Percentiles rank a stretch among this genome's conserved stretches.
These are phyloP conservation scores for Protomyces gravidus DNA, from an alignment of 1,139 yeast species.

Conservation along the genomic window DNA sequence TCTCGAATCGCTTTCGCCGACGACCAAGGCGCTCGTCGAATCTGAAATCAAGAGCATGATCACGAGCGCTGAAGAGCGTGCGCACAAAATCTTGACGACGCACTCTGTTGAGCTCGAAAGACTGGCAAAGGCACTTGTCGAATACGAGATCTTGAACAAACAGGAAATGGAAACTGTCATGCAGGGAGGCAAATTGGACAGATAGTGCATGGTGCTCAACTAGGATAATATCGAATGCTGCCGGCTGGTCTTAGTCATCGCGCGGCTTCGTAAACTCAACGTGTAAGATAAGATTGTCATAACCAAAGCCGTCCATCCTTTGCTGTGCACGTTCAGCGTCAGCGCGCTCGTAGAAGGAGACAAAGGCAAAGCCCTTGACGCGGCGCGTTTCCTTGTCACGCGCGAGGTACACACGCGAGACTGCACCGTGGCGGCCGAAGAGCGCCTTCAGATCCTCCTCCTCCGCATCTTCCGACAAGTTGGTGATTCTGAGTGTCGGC, in stretches of 20 bases:
- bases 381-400: slow-evolving; percentile 91
- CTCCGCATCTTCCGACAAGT: slow-evolving; percentile 78
- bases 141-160: slow-evolving; percentile 88
- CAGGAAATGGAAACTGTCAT: slow-evolving; percentile 87
- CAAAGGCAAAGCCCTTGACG: slow-evolving; percentile 96
- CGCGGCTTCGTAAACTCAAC: slow-evolving; percentile 33
- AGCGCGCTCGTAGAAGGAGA: slow-evolving; percentile 65
- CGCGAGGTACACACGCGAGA: slow-evolving; percentile 77
- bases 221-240: background rate
- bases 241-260: slow-evolving; percentile 29
- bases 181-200: slow-evolving; percentile 47
- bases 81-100: slow-evolving; percentile 61
- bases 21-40: slow-evolving; percentile 83
- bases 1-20: slow-evolving; percentile 47
- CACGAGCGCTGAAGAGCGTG: slow-evolving; percentile 70
- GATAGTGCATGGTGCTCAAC: background rate
- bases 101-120: slow-evolving; percentile 71
- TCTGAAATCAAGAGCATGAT: slow-evolving; percentile 77
- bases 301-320: slow-evolving; percentile 82
- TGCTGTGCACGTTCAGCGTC: slow-evolving; percentile 77
- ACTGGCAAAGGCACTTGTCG: slow-evolving; percentile 86
- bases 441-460: slow-evolving; percentile 76
- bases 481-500: slow-evolving; percentile 84
- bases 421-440: slow-evolving; percentile 61
- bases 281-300: slow-evolving; percentile 76